These are phyloP conservation scores for Ustilago tritici DNA, from an alignment of 1,284 basidiomycete genomes.

Conservation along the genomic window DNA sequence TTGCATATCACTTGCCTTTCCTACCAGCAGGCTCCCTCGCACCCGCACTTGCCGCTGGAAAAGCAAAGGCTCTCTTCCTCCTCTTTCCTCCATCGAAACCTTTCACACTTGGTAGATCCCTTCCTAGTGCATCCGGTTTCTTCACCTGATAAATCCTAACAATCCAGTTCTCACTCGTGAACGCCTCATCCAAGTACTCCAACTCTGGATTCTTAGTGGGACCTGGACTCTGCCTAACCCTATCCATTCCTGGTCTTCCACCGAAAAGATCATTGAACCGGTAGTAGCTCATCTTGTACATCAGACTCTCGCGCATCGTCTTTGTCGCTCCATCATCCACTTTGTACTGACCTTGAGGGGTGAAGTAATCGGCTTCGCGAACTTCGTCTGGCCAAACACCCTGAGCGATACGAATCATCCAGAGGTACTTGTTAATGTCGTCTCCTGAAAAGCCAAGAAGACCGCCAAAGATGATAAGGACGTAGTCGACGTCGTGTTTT, in stretches of 20 bases:
- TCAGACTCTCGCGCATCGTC: conserved; percentile 94
- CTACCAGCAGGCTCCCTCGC: neutral
- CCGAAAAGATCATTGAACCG: conserved; percentile 68
- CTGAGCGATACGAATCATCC: conserved; percentile 88
- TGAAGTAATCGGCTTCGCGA: conserved; percentile 94
- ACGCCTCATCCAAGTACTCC: conserved; percentile 68
- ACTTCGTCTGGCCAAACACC: conserved; percentile 99
- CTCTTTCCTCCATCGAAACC: conserved; percentile 88
- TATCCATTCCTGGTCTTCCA: conserved; percentile 70
- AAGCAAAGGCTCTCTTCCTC: conserved; percentile 71
- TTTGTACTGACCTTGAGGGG: conserved; percentile 89
- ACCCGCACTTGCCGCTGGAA: conserved; percentile 5
- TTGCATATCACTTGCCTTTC: conserved; percentile 10
- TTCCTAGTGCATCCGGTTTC: conserved; percentile 89
- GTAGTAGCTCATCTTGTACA: conserved; percentile 73
- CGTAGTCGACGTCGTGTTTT: conserved; percentile 97
- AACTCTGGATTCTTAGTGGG: conserved; percentile 57
- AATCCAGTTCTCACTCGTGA: conserved; percentile 69
- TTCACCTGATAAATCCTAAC: conserved; percentile 92
- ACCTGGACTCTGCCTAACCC: conserved; percentile 55
- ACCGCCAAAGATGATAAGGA: conserved; percentile 97
- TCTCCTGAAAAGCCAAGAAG: conserved; percentile 97
- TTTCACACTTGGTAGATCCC: conserved; percentile 78
- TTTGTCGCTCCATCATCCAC: conserved; percentile 87
- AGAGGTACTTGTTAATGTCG: conserved; percentile 98